A percentile compares a stretch with the other conserved stretches of the same genome.
These are phyloP conservation scores for Eucalyptus camaldulensis DNA, from an alignment of 345 rosid species.

Conservation along the genomic window DNA sequence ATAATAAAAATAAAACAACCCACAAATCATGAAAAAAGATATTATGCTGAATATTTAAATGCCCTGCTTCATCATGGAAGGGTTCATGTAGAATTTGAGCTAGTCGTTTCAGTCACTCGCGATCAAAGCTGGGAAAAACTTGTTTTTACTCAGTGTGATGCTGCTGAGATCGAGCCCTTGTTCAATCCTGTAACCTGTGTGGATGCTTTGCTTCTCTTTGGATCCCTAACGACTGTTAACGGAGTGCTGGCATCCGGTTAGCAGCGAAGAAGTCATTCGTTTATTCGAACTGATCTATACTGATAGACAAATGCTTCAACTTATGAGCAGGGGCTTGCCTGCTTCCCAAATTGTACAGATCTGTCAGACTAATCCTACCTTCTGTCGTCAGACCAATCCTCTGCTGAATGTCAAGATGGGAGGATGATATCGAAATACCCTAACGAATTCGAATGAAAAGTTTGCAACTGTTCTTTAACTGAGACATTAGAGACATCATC, in stretches of 20 bases:
- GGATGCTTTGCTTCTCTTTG: slow-evolving; percentile 45
- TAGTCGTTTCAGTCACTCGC: not conserved
- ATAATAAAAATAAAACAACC: too few species aligned
- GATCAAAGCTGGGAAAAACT: slow-evolving; percentile 14
- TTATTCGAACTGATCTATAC: not conserved
- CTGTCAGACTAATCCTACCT: not conserved
- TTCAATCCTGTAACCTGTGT: slow-evolving; percentile 23
- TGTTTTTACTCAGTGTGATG: slow-evolving; percentile 23
- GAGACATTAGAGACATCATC: not conserved
- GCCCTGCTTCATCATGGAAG: not conserved
- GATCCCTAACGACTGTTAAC: slow-evolving; percentile 63
- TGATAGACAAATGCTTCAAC: not conserved
- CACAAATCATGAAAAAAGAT: not conserved
- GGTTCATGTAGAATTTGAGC: not conserved
- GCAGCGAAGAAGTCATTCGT: slow-evolving; percentile 46
- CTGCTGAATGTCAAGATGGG: not conserved
- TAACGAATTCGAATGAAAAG: not conserved
- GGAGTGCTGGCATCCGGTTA: slow-evolving; percentile 53
- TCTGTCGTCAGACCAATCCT: not conserved
- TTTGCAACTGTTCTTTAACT: not conserved
- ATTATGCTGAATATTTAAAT: too few species aligned
- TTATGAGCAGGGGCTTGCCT: not conserved
- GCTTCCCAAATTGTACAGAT: not conserved
- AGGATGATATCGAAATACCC: not conserved
- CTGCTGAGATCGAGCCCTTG: slow-evolving; percentile 34